These are phyloP conservation scores for Ophiocordyceps camponoti-floridani DNA, from an alignment of 2,329 filamentous ascomycete genomes.

Conservation along the genomic window DNA sequence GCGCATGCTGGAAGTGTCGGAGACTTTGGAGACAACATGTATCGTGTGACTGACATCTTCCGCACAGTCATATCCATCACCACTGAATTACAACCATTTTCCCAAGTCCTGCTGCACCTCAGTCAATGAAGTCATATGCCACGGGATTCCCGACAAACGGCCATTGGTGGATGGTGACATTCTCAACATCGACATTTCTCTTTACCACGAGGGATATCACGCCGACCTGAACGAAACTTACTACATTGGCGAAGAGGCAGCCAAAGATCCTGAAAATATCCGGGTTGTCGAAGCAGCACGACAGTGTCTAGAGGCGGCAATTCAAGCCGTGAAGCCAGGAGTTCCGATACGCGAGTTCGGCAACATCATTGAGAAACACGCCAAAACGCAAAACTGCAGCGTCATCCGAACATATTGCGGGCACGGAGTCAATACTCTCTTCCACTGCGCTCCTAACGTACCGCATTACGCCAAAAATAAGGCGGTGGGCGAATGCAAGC, in stretches of 20 bases:
- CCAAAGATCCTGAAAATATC: slow-evolving; percentile 68
- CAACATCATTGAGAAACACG: slow-evolving; percentile 87
- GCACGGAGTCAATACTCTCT: slow-evolving; percentile 83
- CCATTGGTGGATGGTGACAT: slow-evolving; percentile 84
- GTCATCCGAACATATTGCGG: slow-evolving; percentile 94
- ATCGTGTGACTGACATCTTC: slow-evolving; percentile 2
- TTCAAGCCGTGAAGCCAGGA: slow-evolving; percentile 82
- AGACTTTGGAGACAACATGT: background rate
- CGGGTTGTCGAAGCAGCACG: slow-evolving; percentile 80
- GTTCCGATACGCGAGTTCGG: slow-evolving; percentile 86
- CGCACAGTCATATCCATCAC: slow-evolving; percentile 77
- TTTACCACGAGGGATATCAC: slow-evolving; percentile 91
- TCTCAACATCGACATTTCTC: slow-evolving; percentile 85
- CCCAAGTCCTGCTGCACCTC: slow-evolving; percentile 97
- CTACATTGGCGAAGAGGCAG: slow-evolving; percentile 82
- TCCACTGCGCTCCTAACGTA: slow-evolving; percentile 86
- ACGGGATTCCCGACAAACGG: slow-evolving; percentile 89
- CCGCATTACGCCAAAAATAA: slow-evolving; percentile 99
- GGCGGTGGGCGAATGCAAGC: slow-evolving; percentile 82
- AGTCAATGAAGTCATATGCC: slow-evolving; percentile 92
- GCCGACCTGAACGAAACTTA: slow-evolving; percentile 97
- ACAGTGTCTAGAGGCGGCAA: slow-evolving; percentile 79
- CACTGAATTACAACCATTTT: slow-evolving; percentile 88
- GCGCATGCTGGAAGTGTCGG: too few relatives aligned
- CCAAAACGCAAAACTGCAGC: slow-evolving; percentile 69